A percentile compares a stretch with the other conserved stretches of the same genome.
phyloP scores from a whole-genome alignment of 306 rosid genomes.

The Phaseolus lunatus region DNA sequence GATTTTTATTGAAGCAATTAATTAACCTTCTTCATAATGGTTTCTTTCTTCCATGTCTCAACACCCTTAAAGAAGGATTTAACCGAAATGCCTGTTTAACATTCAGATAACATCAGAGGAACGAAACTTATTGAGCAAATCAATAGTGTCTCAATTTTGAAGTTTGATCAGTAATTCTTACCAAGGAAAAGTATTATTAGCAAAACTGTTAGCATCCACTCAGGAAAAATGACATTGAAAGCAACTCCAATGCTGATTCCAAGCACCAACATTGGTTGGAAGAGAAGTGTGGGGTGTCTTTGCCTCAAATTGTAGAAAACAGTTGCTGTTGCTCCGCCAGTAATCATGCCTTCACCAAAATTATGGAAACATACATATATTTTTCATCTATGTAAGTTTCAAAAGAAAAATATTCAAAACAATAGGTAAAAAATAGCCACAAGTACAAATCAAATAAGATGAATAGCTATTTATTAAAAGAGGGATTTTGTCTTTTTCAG shows the following conservation, averaged over 20 bases:
- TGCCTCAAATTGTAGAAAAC: conserved; percentile 69
- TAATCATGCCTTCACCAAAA: conserved; percentile 66
- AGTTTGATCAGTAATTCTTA: conserved; percentile 2
- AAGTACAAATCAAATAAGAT: background rate
- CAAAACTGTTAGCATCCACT: conserved; percentile 77
- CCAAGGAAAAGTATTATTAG: conserved; percentile 63
- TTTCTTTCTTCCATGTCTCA: conserved; percentile 81
- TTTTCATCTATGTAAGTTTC: background rate
- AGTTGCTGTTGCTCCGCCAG: conserved; percentile 78
- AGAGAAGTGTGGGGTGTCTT: conserved; percentile 77
- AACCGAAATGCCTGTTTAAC: conserved; percentile 48
- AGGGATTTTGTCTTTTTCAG: background rate
- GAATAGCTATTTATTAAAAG: background rate
- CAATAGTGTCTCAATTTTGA: background rate
- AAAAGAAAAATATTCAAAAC: background rate
- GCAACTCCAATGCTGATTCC: conserved; percentile 85
- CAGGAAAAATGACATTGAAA: conserved; percentile 75
- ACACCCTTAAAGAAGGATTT: conserved; percentile 70
- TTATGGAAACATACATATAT: conserved; percentile 3
- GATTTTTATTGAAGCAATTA: background rate
- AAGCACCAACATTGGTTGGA: conserved; percentile 79
- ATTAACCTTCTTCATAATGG: conserved; percentile 59
- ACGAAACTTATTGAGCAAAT: background rate
- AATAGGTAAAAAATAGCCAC: background rate
- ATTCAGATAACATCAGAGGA: background rate